Conservation (phyloP, 2,329 filamentous ascomycete genomes). For the Alternaria arborescens region DNA sequence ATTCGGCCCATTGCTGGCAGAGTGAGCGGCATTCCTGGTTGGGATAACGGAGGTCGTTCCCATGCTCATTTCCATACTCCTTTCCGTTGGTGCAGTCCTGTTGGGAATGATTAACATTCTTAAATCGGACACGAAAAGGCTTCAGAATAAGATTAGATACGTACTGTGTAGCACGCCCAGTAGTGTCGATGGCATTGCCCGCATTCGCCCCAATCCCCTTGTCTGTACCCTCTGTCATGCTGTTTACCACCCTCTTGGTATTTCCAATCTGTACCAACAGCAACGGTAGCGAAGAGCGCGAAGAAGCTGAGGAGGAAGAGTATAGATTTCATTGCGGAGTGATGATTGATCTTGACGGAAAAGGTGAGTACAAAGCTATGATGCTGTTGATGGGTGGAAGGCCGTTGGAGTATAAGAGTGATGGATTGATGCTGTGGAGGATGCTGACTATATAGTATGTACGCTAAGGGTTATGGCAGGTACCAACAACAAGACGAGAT, state of each 20-base stretch:
- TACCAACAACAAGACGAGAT: too few relatives aligned
- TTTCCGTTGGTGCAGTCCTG: neutral
- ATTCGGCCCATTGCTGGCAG: neutral
- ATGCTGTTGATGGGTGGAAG: too few relatives aligned
- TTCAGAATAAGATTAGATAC: neutral
- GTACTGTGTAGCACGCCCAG: neutral
- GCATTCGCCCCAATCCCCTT: neutral
- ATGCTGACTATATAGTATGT: too few relatives aligned
- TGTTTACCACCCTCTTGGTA: too few relatives aligned
- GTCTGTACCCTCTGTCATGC: neutral
- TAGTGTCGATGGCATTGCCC: neutral
- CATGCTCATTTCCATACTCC: too few relatives aligned
- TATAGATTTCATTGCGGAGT: neutral
- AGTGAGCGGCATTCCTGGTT: neutral
- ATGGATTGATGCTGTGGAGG: too few relatives aligned
- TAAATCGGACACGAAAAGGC: neutral
- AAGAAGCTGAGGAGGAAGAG: neutral
- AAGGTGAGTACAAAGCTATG: too few relatives aligned
- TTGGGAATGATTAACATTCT: neutral
- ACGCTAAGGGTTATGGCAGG: too few relatives aligned
- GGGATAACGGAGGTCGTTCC: neutral
- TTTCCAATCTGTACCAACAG: neutral
- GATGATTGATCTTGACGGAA: too few relatives aligned
- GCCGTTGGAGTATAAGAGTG: too few relatives aligned
- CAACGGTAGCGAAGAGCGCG: neutral